Evolutionary conservation across 768 basidiomycete genomes (phyloP), one percentile per base, ranked within the genome.

Genomic region (Russula vinacea): DNA sequence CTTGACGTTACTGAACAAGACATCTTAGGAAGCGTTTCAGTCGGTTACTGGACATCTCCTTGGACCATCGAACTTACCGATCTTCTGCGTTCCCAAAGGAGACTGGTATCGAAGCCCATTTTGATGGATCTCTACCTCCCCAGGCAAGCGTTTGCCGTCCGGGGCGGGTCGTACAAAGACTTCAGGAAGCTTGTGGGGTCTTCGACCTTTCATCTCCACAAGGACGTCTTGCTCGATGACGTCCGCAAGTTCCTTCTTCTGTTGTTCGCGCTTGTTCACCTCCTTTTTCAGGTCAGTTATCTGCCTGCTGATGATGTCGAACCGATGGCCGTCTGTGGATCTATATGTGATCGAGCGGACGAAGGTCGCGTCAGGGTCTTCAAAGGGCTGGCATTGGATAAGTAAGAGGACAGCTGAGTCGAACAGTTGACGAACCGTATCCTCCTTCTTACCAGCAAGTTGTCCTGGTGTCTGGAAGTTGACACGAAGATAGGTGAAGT

Each of bases 401-500:
- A 60, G 63, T 17, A 56, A 49, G 37, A 14, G 16, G 5, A 62
- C 7, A 29, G 62, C 24, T 9, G 29, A 16, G 4, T 29, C 19
- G 22, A 24, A 47, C 13, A 51, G 17, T 33, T 10, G 40, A 62
- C 50, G 50, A 66, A 94, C 94, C 65, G 94, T 98, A 68, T 98
- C 97, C 73, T 99, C 97, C 77, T 99, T 98, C 79, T 96, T 98
- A 32, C 97, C 96, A 0, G 94, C 90, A 29, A 98, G 85, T 72
- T 98, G 94, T 55, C 97, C 97, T 13, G 97, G 97, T 0, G 96
- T 97, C 74, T 98, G 94, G 78, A 98, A 98, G 76, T 98, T 98
- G 75, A 99, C 94, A 2, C 97, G 86, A 59, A 99, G 82, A 71
- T 92, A 93, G 0, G 94, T 95, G 73, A 88, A 91, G 56, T 98